A percentile compares a stretch with the other conserved stretches of the same genome.
phyloP scores from a whole-genome alignment of 2,329 filamentous ascomycete genomes.

The Emmonsiellopsis sp. region DNA sequence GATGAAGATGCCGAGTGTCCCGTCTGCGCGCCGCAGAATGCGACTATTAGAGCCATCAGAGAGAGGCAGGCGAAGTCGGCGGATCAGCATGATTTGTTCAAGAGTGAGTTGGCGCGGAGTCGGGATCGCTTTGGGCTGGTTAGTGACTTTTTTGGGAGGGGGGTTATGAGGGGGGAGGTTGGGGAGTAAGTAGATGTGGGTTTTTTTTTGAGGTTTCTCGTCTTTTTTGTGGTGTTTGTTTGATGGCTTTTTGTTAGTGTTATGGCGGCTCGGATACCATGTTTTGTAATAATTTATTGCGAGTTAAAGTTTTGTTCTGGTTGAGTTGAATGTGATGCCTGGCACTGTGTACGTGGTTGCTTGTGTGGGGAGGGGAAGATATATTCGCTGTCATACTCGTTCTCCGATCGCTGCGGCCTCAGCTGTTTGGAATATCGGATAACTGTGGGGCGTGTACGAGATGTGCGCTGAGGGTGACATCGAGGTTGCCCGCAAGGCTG shows the following conservation, averaged over 20 bases:
- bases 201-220: neutral
- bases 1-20: conserved; percentile 71
- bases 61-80: conserved; percentile 78
- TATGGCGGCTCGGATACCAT: too few species aligned
- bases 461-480: too few species aligned
- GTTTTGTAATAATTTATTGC: too few species aligned
- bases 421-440: too few species aligned
- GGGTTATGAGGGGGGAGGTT: conserved; percentile 59
- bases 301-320: too few species aligned
- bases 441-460: too few species aligned
- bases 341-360: too few species aligned
- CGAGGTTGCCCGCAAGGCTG: too few species aligned
- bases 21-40: conserved; percentile 71
- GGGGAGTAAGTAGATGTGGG: neutral
- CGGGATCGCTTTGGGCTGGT: conserved; percentile 82
- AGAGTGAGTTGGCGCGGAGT: conserved; percentile 64
- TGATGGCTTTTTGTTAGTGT: neutral
- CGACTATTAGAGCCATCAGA: conserved; percentile 79
- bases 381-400: too few species aligned
- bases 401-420: too few species aligned
- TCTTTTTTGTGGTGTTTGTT: neutral
- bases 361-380: too few species aligned
- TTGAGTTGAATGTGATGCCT: too few species aligned
- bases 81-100: conserved; percentile 81
- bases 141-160: conserved; percentile 88